Base-by-base conservation (phyloP, 176 grass and related monocot genomes). In the Phragmites australis region DNA sequence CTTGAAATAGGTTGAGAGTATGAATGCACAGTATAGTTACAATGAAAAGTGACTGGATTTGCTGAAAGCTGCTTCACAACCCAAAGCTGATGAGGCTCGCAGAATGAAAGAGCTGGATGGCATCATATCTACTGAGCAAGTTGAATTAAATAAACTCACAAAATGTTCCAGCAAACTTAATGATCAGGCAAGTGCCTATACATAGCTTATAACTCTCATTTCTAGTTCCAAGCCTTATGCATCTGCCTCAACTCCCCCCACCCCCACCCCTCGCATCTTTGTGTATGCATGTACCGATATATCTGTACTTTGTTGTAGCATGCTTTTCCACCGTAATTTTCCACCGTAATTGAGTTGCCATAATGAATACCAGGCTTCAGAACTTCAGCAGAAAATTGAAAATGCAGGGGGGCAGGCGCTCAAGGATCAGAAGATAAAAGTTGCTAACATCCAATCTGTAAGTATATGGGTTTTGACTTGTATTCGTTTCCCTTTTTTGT, bases 351-450 rank as follows among this genome's bases (percentile, higher is more conserved):
- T 34, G 81, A 25, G 25, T 56, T 14, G 52, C 23, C 19, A 82
- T 65, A 64, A 60, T 42, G 32, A 82, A 67, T 71, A 75, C 14
- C 62, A 99, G 96, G 92, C 92, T 84, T 87, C 90, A 65, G 88
- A 95, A 78, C 92, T 99, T 89, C 96, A 99, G 80, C 83, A 93
- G 48, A 91, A 93, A 88, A 93, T 99, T 75, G 92, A 99, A 93
- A 93, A 99, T 78, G 88, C 78, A 9, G 96, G 96, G 57, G 96
- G 96, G 12, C 84, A 99, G 77, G 34, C 51, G 75, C 84, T 99
- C 37, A 95, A 99, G 87, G 90, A 93, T 88, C 96, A 95, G 78
- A 95, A 95, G 74, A 58, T 76, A 70, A 99, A 99, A 94, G 92
- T 95, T 40, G 69, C 58, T 47, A 81, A 81, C 32, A 95, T 93